Evolutionary conservation across 2,329 filamentous ascomycete genomes (phyloP).

Genomic region (Penicillium sp.): DNA sequence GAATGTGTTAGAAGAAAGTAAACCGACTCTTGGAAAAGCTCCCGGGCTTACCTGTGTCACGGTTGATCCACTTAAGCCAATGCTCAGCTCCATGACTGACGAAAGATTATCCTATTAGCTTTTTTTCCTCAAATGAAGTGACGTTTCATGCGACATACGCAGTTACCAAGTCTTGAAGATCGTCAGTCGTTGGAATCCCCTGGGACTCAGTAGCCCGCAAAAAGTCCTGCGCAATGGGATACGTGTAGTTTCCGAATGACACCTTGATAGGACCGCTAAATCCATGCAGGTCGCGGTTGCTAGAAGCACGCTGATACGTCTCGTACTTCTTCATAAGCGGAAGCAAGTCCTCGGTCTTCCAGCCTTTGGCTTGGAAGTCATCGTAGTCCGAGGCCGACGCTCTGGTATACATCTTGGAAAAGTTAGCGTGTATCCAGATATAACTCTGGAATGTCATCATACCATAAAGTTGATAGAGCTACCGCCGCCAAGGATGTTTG

Average conservation of each 20-base stretch:
- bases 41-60: conserved; percentile 46
- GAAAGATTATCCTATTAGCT: not conserved
- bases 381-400: conserved; percentile 73
- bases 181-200: conserved; percentile 72
- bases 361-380: conserved; percentile 77
- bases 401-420: conserved; percentile 66
- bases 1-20: not conserved
- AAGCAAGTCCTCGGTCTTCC: conserved; percentile 71
- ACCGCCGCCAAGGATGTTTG: conserved; percentile 2
- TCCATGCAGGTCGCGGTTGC: conserved; percentile 66
- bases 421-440: not conserved
- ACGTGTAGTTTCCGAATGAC: conserved; percentile 77
- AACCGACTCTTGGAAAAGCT: not conserved
- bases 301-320: conserved; percentile 68
- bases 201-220: conserved; percentile 70
- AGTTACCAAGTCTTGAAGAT: conserved; percentile 66
- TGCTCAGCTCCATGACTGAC: conserved; percentile 68
- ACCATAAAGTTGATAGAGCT: conserved; percentile 31
- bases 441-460: conserved; percentile 59
- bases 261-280: conserved; percentile 81
- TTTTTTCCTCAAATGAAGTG: not conserved
- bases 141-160: conserved; percentile 24
- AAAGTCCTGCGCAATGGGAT: conserved; percentile 81
- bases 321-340: conserved; percentile 80
- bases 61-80: conserved; percentile 85